A percentile compares a stretch with the other conserved stretches of the same genome.
Evolutionary conservation across 306 rosid species (phyloP).

Genomic region (Pachyrhizus erosus): DNA sequence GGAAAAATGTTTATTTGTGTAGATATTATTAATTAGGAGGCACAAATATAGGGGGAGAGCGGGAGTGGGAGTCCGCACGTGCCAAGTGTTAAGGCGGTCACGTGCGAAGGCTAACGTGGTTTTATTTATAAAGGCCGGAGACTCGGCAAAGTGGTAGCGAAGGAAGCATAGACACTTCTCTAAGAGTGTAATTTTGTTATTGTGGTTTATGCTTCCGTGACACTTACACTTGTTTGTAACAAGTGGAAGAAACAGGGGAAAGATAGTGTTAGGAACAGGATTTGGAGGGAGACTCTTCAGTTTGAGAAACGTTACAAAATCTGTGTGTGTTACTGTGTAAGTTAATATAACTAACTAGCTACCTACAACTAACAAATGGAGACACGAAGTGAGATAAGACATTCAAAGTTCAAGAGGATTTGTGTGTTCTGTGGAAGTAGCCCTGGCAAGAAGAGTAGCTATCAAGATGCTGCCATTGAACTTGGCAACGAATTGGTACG

Average conservation of each 20-base stretch:
- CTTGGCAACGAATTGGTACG: constrained; percentile 95
- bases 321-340: neutral
- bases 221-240: neutral
- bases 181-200: neutral
- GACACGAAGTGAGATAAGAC: constrained; percentile 58
- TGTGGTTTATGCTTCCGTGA: neutral
- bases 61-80: constrained; percentile 52
- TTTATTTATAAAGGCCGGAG: constrained; percentile 58
- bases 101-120: constrained; percentile 60
- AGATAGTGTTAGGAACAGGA: neutral
- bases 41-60: neutral
- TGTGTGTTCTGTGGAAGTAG: constrained; percentile 99
- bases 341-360: neutral
- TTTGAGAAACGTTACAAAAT: neutral
- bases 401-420: constrained; percentile 85
- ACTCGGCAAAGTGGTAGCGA: constrained; percentile 22
- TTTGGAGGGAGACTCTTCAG: constrained; percentile 45
- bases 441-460: constrained; percentile 92
- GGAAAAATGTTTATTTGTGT: neutral
- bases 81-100: constrained; percentile 60
- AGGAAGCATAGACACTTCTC: constrained; percentile 20
- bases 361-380: constrained; percentile 61
- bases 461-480: constrained; percentile 93
- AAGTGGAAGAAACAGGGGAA: neutral
- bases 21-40: neutral